Evolutionary conservation across 2,329 filamentous ascomycete species (phyloP).

Genomic region (Rosellinia necatrix): DNA sequence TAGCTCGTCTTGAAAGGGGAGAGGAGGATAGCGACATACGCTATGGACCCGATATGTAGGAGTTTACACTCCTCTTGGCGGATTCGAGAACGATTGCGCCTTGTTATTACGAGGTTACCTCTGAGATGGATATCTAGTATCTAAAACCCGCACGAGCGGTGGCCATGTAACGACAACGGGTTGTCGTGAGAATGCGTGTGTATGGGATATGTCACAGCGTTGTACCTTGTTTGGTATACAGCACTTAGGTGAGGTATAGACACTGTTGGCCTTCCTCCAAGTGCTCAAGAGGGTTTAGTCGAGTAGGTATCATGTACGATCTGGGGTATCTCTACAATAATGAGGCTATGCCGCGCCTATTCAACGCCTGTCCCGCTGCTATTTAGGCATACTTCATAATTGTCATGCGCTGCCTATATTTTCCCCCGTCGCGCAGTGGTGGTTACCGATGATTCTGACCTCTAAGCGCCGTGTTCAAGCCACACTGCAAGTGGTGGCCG

Average conservation of each 20-base stretch:
- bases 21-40: no score
- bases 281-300: background rate
- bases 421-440: no score
- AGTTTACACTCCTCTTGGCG: background rate
- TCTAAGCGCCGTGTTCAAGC: constrained; percentile 12
- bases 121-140: background rate
- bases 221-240: background rate
- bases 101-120: constrained; percentile 5
- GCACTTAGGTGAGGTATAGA: background rate
- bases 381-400: no score
- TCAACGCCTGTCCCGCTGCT: background rate
- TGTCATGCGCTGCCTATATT: constrained; percentile 1
- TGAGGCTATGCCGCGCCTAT: background rate
- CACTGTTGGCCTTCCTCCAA: background rate
- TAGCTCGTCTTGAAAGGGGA: no score
- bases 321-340: background rate
- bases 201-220: background rate
- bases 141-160: background rate
- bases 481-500: background rate
- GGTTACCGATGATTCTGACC: no score
- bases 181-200: background rate
- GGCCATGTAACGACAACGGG: constrained; percentile 3
- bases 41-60: background rate
- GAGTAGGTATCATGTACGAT: background rate
- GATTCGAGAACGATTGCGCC: background rate